Evolutionary conservation across 108 stramenopile species (phyloP).

Genomic region (Bacterosira constricta): DNA sequence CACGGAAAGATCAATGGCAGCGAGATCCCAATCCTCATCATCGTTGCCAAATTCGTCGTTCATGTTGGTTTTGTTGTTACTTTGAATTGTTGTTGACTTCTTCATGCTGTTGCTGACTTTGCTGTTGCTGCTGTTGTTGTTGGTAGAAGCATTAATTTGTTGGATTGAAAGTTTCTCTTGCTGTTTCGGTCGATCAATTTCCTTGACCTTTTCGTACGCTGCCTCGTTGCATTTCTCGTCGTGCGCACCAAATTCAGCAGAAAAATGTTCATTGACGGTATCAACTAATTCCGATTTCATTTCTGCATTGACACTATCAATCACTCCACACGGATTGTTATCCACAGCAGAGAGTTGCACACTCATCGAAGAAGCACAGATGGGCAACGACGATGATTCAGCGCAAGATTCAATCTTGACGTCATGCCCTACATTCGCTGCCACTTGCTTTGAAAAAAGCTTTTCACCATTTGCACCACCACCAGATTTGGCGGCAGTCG

Average conservation of each 20-base stretch:
- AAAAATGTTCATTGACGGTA: not conserved
- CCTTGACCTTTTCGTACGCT: not conserved
- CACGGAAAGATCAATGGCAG: slow-evolving; percentile 51
- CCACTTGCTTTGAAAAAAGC: not conserved
- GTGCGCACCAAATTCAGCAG: not conserved
- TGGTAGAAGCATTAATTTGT: not conserved
- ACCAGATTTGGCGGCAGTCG: not conserved
- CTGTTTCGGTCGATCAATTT: not conserved
- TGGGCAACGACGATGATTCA: not conserved
- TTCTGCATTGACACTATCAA: not conserved
- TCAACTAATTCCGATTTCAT: not conserved
- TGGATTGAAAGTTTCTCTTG: too few species aligned
- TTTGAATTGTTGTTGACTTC: not conserved
- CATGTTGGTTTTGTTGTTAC: not conserved
- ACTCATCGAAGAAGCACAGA: not conserved
- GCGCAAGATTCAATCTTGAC: not conserved
- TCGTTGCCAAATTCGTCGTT: slow-evolving; percentile 18
- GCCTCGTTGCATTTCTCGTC: not conserved
- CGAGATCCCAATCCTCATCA: slow-evolving; percentile 61
- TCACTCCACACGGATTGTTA: not conserved
- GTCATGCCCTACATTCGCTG: not conserved
- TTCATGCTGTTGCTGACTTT: not conserved
- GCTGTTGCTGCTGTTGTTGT: slow-evolving; percentile 3
- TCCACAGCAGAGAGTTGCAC: not conserved
- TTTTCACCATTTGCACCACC: not conserved